Evolutionary conservation across 2,329 filamentous ascomycete species (phyloP).

Genomic region (Septoria linicola): DNA sequence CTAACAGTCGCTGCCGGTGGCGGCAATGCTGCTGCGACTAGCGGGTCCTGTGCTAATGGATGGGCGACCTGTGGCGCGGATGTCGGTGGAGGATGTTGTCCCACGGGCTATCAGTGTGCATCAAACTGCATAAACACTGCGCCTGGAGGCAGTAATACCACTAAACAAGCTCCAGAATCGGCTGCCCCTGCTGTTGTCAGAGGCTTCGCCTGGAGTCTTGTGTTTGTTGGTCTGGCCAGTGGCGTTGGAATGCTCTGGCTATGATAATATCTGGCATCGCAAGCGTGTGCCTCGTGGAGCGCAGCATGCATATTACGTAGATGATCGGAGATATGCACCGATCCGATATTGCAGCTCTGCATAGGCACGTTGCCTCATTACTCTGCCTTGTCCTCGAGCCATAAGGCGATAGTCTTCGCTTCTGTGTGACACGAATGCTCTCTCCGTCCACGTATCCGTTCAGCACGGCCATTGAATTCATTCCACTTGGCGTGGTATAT

Average conservation of each 20-base stretch:
- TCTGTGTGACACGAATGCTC: too few species aligned
- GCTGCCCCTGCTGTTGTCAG: conserved; percentile 33
- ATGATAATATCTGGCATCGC: conserved; percentile 22
- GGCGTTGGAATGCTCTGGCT: conserved; percentile 43
- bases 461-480: too few species aligned
- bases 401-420: too few species aligned
- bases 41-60: conserved; percentile 65
- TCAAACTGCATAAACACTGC: conserved; percentile 63
- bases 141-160: conserved; percentile 56
- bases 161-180: conserved; percentile 42
- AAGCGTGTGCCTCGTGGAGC: too few species aligned
- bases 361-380: too few species aligned
- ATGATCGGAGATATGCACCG: too few species aligned
- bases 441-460: too few species aligned
- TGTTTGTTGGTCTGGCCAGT: conserved; percentile 33
- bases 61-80: conserved; percentile 72
- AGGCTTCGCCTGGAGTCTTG: conserved; percentile 35
- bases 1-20: conserved; percentile 60
- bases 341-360: too few species aligned
- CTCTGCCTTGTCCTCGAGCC: too few species aligned
- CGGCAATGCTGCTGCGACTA: conserved; percentile 31
- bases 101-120: conserved; percentile 71
- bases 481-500: too few species aligned
- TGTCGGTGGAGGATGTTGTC: conserved; percentile 80
- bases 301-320: too few species aligned